Evolutionary conservation across 352 stramenopile species (phyloP).

Genomic region (Peronosclerospora sorghi): DNA sequence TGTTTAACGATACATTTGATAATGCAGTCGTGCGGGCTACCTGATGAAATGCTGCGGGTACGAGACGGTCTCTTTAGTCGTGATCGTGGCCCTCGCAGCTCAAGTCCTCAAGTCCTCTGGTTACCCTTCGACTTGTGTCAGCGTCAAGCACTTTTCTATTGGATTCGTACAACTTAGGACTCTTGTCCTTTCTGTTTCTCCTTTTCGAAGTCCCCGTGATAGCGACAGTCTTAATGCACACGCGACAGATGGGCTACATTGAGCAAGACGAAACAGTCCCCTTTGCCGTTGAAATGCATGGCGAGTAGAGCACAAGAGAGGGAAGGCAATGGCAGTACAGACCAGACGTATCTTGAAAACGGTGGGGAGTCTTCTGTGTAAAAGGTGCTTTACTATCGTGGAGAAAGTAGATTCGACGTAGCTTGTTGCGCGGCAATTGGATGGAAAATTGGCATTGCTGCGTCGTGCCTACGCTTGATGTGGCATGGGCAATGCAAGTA

Average conservation of each 20-base stretch:
- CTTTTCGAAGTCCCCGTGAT: constrained; percentile 82
- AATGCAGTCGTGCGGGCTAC: constrained; percentile 69
- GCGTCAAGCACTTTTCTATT: constrained; percentile 75
- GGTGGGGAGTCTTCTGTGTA: too few species aligned
- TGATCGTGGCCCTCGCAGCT: constrained; percentile 53
- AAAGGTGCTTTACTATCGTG: too few species aligned
- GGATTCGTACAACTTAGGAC: constrained; percentile 77
- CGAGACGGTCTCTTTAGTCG: constrained; percentile 67
- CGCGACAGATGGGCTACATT: constrained; percentile 79
- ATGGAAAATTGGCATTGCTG: too few species aligned
- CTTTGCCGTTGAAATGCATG: constrained; percentile 32
- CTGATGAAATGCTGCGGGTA: constrained; percentile 82
- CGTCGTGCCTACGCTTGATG: too few species aligned
- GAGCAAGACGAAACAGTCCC: constrained; percentile 56
- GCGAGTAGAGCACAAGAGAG: constrained; percentile 7
- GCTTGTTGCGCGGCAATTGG: too few species aligned
- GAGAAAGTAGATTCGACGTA: too few species aligned
- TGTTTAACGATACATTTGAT: constrained; percentile 71
- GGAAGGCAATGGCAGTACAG: too few species aligned
- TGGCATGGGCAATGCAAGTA: not conserved
- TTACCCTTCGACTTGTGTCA: constrained; percentile 68
- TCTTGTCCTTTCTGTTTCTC: constrained; percentile 80
- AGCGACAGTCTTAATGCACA: constrained; percentile 76
- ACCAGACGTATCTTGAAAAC: too few species aligned
- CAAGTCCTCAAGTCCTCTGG: constrained; percentile 51